These are phyloP conservation scores for Ceratocystiopsis sp. DNA, from an alignment of 2,329 filamentous ascomycete species.

Conservation along the genomic window DNA sequence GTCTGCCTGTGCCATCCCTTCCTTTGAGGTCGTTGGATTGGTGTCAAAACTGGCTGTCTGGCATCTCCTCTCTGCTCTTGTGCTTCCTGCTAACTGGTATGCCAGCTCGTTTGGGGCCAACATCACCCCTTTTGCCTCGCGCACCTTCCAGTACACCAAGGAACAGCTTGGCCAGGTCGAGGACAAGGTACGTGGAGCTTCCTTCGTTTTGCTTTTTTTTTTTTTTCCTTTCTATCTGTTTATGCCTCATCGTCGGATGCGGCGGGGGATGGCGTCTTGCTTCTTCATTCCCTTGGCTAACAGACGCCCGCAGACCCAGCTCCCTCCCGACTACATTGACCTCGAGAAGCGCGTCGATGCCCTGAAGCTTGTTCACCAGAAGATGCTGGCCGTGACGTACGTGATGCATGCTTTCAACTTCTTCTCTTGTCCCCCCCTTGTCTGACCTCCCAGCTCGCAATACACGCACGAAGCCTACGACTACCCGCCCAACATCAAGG, in stretches of 20 bases:
- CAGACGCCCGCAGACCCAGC: slow-evolving; percentile 54
- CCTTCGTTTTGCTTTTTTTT: neutral
- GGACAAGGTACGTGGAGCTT: slow-evolving; percentile 50
- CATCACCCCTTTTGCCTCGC: slow-evolving; percentile 82
- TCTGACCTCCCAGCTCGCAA: slow-evolving; percentile 47
- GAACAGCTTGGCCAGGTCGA: slow-evolving; percentile 91
- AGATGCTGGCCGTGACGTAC: slow-evolving; percentile 91
- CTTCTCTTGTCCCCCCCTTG: neutral
- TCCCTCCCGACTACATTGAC: slow-evolving; percentile 93
- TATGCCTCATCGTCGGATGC: too few species aligned
- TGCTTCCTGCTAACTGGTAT: neutral
- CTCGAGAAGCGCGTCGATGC: slow-evolving; percentile 98
- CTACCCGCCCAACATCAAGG: slow-evolving; percentile 94
- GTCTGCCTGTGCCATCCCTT: neutral
- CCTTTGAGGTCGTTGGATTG: neutral
- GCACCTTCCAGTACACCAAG: slow-evolving; percentile 94
- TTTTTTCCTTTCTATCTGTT: too few species aligned
- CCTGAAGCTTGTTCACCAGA: slow-evolving; percentile 90
- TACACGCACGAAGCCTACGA: slow-evolving; percentile 81
- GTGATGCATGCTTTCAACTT: slow-evolving; percentile 18
- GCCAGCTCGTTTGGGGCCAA: slow-evolving; percentile 42
- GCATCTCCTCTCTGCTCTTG: neutral
- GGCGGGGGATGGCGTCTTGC: too few species aligned
- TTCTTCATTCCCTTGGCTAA: too few species aligned
- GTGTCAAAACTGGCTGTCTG: neutral